Evolutionary conservation across 164 flowering plant species (phyloP), one percentile per base, ranked within the genome.

Genomic region (Kalanchoe fedtschenkoi): DNA sequence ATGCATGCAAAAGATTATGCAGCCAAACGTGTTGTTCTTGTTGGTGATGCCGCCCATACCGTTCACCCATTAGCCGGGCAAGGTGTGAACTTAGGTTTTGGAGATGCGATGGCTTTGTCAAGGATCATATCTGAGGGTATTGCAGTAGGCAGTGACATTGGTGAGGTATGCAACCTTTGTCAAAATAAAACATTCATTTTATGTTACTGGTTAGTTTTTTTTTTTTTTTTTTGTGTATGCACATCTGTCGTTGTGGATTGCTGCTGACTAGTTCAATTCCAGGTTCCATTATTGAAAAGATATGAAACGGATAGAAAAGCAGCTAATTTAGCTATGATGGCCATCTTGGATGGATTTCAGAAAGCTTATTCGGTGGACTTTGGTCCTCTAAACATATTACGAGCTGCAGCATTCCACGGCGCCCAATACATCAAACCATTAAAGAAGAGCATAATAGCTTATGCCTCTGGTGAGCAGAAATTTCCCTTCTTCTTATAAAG

Each of bases 1-100:
- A 80, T 59, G 80, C 97, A 95, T 66, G 93, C 92, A 39, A 77
- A 76, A 56, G 60, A 72, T 58, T 95, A 95, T 74, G 91, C 75
- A 28, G 75, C 85, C 57, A 79, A 76, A 47, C 88, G 83, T 44
- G 83, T 83, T 46, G 99, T 74, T 66, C 81, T 95, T 58, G 71
- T 91, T 74, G 99, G 99, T 61, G 99, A 95, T 76, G 95, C 99
- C 57, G 99, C 97, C 19, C 99, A 95, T 64, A 87, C 91, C 32
- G 89, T 95, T 64, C 99, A 95, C 77, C 99, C 99, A 63, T 80
- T 91, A 72, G 99, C 99, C 66, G 99, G 99, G 30, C 97, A 95
- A 76, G 99, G 97, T 43, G 99, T 95, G 44, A 95, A 95, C 72
- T 71, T 95, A 69, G 99, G 99, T 17, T 89, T 86, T 77, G 95